Evolutionary conservation across 1,139 yeast genomes (phyloP).

Genomic region (Lodderomyces beijingensis): DNA sequence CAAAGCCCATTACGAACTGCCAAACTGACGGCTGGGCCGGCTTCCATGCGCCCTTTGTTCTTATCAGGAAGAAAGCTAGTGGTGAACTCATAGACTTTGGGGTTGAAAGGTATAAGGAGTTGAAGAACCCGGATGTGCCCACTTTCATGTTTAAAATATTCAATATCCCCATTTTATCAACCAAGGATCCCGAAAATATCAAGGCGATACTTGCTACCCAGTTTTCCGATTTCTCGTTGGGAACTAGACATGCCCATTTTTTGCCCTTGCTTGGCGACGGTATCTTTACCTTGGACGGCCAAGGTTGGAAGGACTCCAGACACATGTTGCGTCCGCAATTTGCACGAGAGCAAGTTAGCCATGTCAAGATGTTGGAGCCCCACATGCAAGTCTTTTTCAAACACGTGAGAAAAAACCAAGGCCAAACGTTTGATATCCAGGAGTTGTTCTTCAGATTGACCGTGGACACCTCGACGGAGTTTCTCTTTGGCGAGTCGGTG

Average conservation of each 20-base stretch:
- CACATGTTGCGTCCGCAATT: constrained; percentile 58
- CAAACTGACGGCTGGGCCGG: constrained; percentile 21
- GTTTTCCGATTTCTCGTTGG: constrained; percentile 50
- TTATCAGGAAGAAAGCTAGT: constrained; percentile 16
- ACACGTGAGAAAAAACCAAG: constrained; percentile 25
- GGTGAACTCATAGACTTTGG: constrained; percentile 24
- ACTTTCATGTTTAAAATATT: constrained; percentile 20
- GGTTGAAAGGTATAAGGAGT: constrained; percentile 13
- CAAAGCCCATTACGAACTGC: constrained; percentile 13
- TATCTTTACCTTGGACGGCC: constrained; percentile 53
- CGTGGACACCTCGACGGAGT: constrained; percentile 56
- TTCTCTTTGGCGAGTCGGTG: constrained; percentile 54
- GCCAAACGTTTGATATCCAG: constrained; percentile 43
- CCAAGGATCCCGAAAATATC: constrained; percentile 38
- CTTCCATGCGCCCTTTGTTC: constrained; percentile 15
- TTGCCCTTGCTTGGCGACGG: constrained; percentile 51
- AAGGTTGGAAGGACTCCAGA: constrained; percentile 54
- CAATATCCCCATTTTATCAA: constrained; percentile 19
- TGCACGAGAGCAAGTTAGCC: constrained; percentile 51
- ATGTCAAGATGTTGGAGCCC: constrained; percentile 44
- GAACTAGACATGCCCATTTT: constrained; percentile 42
- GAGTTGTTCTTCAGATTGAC: constrained; percentile 47
- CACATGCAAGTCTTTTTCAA: constrained; percentile 38
- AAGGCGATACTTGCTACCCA: constrained; percentile 40
- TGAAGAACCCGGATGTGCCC: constrained; percentile 10